phyloP scores from a whole-genome alignment of 805 yeast genomes.

The Wickerhamomyces bisporus region DNA sequence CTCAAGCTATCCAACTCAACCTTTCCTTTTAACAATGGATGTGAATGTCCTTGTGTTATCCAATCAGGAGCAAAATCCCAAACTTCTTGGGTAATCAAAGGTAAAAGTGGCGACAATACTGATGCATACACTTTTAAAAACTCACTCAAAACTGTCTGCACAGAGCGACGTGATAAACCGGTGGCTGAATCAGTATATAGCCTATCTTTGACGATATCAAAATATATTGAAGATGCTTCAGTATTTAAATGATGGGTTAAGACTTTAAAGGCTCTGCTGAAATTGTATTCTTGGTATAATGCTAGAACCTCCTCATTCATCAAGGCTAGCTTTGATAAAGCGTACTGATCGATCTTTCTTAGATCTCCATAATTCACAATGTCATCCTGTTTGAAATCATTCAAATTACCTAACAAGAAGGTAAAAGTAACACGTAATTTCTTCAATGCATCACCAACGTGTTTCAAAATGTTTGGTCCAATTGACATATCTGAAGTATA shows the following conservation, averaged over 20 bases:
- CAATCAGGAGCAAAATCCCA: conserved; percentile 55
- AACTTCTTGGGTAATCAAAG: conserved; percentile 80
- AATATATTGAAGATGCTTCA: conserved; percentile 76
- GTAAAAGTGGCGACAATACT: conserved; percentile 74
- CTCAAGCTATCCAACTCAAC: conserved; percentile 22
- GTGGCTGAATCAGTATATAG: conserved; percentile 62
- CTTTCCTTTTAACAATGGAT: conserved; percentile 17
- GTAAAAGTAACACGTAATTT: conserved; percentile 79
- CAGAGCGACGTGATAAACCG: conserved; percentile 47
- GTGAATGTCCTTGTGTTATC: conserved; percentile 12
- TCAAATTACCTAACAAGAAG: conserved; percentile 75
- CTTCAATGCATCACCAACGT: conserved; percentile 75
- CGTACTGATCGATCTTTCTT: conserved; percentile 52
- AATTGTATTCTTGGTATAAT: conserved; percentile 55
- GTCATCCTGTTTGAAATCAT: conserved; percentile 30
- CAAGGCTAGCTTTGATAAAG: conserved; percentile 48
- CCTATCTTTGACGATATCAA: conserved; percentile 81
- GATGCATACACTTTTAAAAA: conserved; percentile 60
- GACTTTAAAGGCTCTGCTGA: conserved; percentile 62
- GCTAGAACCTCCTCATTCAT: conserved; percentile 38
- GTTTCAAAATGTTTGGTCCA: conserved; percentile 64
- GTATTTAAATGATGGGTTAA: conserved; percentile 69
- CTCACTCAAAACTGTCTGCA: conserved; percentile 60
- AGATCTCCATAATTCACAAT: conserved; percentile 36
- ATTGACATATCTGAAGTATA: conserved; percentile 76